Base-by-base conservation (phyloP, 225 moss, liverwort and hornwort species). In the Polytrichum commune region DNA sequence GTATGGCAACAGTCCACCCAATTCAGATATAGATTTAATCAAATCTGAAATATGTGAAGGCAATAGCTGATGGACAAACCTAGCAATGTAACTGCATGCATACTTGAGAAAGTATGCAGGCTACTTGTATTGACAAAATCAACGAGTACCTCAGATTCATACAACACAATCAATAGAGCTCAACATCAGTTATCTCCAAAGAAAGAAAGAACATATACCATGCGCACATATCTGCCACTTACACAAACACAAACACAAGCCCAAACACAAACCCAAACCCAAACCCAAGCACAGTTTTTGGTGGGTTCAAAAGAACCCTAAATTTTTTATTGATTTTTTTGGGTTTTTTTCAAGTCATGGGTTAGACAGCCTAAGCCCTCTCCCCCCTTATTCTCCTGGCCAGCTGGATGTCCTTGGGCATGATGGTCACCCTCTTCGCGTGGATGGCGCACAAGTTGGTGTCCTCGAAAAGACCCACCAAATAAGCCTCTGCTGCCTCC, bases 251-350 rank as follows among this genome's bases (percentile, higher is more conserved):
- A 58, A 7, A 22, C 58, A 58, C n/a, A 58, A 58, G 7, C 58
- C 22, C n/a, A 58, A 30, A 5, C 30, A 46, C 46, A 46, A 9
- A 2, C 0, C n/a, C 20, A 58, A 7, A 22, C 58, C 22, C n/a
- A 58, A 58, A 23, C 58, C 22, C n/a, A 58, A 7, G 7, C 22
- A 63, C 68, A 54, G 13, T 10, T 55, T 78, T 84, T 70, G 75
- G 84, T 78, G 84, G 84, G 84, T 84, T 84, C 81, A n/a, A 65
- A 81, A 68, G 81, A 84, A 84, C 83, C 83, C 83, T 71, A 79
- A 76, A 54, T 72, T 74, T 77, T 72, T 58, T 70, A 60, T 65
- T 72, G 1, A 19, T 71, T 79, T 79, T 74, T 70, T 8, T 46
- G 13, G 61, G 20, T 4, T 55, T 74, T 71, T 69, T 61, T 6